phyloP scores from a whole-genome alignment of 768 basidiomycete genomes.

The Epithele typhae region DNA sequence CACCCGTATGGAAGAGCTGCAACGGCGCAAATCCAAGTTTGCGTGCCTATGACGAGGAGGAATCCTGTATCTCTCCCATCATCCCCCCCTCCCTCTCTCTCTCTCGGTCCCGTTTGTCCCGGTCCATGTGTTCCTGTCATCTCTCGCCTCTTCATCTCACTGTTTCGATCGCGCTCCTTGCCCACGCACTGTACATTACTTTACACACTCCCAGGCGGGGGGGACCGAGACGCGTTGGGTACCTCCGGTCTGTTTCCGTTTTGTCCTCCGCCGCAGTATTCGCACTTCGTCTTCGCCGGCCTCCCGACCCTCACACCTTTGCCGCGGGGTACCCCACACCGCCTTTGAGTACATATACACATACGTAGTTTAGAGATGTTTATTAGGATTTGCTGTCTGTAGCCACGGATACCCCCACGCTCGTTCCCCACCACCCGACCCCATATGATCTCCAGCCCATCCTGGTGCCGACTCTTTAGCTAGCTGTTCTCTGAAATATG shows the following conservation, averaged over 20 bases:
- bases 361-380: slow-evolving; percentile 3
- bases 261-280: slow-evolving; percentile 9
- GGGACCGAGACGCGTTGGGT: slow-evolving; percentile 3
- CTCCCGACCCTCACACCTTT: background rate
- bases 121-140: too few species aligned
- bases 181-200: background rate
- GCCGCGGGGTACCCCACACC: too few species aligned
- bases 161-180: too few species aligned
- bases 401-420: slow-evolving; percentile 16
- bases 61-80: slow-evolving; percentile 3
- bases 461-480: background rate
- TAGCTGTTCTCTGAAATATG: background rate
- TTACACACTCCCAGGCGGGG: slow-evolving; percentile 12
- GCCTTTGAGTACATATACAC: slow-evolving; percentile 1
- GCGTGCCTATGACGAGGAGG: slow-evolving; percentile 62
- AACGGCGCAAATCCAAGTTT: slow-evolving; percentile 87
- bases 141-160: too few species aligned
- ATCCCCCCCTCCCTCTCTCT: background rate
- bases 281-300: background rate
- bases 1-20: slow-evolving; percentile 80
- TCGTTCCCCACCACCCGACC: too few species aligned
- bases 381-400: slow-evolving; percentile 7
- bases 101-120: background rate
- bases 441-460: slow-evolving; percentile 12
- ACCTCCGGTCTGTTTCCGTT: slow-evolving; percentile 3